A percentile compares a stretch with the other conserved stretches of the same genome.
Conservation (phyloP, 345 rosid genomes). For the Rhodamnia argentea region DNA sequence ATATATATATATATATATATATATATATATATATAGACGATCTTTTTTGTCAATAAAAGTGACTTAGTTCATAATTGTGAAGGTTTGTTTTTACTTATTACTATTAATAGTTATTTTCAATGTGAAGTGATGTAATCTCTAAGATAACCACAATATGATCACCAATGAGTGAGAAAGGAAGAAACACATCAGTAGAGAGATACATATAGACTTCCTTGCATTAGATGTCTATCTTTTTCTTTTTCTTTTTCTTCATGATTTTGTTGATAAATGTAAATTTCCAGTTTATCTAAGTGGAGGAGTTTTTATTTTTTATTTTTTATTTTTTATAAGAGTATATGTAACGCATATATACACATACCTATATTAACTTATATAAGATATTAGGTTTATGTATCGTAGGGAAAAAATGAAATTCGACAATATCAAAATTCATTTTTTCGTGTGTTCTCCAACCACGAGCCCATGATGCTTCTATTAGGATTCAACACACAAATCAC, state of each 20-base stretch:
- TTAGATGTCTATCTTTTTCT: background rate
- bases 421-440: background rate
- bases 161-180: background rate
- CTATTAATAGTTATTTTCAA: background rate
- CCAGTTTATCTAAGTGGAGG: background rate
- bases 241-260: too few species aligned
- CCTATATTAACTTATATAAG: background rate
- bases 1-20: too few species aligned
- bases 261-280: background rate
- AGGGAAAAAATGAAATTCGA: too few species aligned
- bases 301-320: too few species aligned
- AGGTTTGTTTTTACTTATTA: background rate
- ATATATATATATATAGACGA: too few species aligned
- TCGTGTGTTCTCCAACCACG: background rate
- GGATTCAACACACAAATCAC: too few species aligned
- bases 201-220: background rate
- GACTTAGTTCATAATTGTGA: background rate
- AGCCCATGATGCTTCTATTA: background rate
- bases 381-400: background rate
- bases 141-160: background rate
- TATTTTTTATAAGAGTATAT: background rate
- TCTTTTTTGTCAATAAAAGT: too few species aligned
- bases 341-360: background rate
- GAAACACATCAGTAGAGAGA: background rate
- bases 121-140: background rate